These are phyloP conservation scores for Ceratonia siliqua DNA, from an alignment of 306 rosid species.

Conservation along the genomic window DNA sequence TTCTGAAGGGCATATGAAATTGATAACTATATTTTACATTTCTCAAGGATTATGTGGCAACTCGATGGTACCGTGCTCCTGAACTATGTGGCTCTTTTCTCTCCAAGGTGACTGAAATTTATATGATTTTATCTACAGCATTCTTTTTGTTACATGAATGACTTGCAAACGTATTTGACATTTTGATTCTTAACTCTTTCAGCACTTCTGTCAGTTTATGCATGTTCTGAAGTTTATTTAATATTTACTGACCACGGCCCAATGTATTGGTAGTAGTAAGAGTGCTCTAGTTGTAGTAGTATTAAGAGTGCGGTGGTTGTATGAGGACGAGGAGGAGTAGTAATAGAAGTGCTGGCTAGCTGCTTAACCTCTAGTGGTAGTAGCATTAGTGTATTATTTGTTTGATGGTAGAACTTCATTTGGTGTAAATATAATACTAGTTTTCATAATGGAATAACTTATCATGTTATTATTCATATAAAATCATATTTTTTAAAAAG, in stretches of 20 bases:
- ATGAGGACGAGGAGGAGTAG: no score
- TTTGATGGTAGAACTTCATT: no score
- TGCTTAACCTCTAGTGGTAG: no score
- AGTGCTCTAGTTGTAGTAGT: not conserved
- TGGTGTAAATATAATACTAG: no score
- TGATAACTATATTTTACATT: slow-evolving; percentile 14
- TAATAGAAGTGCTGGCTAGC: no score
- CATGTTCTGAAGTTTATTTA: not conserved
- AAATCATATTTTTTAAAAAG: no score
- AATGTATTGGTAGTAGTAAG: not conserved
- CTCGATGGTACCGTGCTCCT: slow-evolving; percentile 82
- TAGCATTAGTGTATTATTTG: no score
- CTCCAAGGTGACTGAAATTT: slow-evolving; percentile 52
- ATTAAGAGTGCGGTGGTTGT: no score
- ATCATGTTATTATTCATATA: no score
- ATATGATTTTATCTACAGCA: not conserved
- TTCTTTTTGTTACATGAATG: not conserved
- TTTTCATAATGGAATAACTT: no score
- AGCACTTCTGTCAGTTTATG: not conserved
- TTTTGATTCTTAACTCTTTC: not conserved
- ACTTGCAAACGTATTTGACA: not conserved
- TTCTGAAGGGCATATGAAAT: not conserved
- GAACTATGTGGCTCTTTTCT: slow-evolving; percentile 75
- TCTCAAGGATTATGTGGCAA: slow-evolving; percentile 70
- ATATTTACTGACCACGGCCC: not conserved